Evolutionary conservation across 2,329 filamentous ascomycete species (phyloP).

Genomic region (Aspergillus quadricinctus): DNA sequence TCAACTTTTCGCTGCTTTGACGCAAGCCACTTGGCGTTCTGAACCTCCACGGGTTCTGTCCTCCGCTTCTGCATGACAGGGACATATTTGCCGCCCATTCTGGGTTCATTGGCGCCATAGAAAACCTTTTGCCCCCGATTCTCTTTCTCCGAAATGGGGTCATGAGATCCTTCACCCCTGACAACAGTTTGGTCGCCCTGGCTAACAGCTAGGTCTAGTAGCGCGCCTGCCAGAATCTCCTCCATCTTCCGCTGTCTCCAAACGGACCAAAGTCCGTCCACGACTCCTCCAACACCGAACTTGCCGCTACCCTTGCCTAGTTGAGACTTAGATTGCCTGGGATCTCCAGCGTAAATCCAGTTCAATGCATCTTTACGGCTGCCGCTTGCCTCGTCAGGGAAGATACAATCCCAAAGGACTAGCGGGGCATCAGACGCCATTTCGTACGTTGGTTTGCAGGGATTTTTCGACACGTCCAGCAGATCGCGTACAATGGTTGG

Average conservation of each 20-base stretch:
- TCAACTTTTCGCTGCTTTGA: constrained; percentile 45
- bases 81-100: constrained; percentile 55
- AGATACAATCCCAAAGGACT: constrained; percentile 94
- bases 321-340: constrained; percentile 36
- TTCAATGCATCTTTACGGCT: constrained; percentile 57
- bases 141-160: constrained; percentile 20
- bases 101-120: constrained; percentile 53
- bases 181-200: constrained; percentile 35
- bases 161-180: constrained; percentile 18
- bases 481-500: constrained; percentile 69
- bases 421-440: constrained; percentile 89
- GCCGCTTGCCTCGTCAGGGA: constrained; percentile 55
- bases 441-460: constrained; percentile 76
- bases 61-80: constrained; percentile 53
- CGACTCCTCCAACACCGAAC: constrained; percentile 61
- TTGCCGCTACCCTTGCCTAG: constrained; percentile 52
- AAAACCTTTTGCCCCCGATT: constrained; percentile 51
- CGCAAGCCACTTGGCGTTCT: constrained; percentile 57
- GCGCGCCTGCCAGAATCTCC: constrained; percentile 71
- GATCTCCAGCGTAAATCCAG: constrained; percentile 78
- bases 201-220: constrained; percentile 61
- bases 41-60: constrained; percentile 57
- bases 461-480: constrained; percentile 66
- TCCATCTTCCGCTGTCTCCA: constrained; percentile 88
- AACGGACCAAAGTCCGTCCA: constrained; percentile 72